Base-by-base conservation (phyloP, 192 early-diverging fungal genomes). In the Rhizophagus sp. region DNA sequence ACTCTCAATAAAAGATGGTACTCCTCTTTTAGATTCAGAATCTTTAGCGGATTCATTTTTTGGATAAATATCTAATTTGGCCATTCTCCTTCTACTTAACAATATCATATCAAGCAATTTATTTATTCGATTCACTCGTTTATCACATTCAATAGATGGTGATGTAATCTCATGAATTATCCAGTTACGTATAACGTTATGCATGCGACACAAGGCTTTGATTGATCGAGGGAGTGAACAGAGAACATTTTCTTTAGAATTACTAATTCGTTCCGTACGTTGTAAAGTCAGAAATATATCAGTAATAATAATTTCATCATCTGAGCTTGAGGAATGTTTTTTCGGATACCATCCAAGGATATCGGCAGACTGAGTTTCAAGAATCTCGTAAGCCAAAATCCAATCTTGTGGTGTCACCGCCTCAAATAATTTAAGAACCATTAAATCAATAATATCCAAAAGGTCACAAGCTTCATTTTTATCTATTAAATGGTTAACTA, bases 1-100 rank as follows among this genome's bases (percentile, higher is more conserved):
- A 25, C 87, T 83, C 79, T 94, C 93, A 8, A 94, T 88, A 88
- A 93, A 92, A 0, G 89, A 90, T 2, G 92, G 93, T 44, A 93
- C 89, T 12, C 79, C 66, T 62, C 78, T 76, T 25, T 73, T 34
- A 10, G 50, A 13, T 24, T 71, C 73, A 7, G 78, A 47, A 5
- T 63, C 79, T 49, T 70, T 61, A 0, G 80, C 47, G 0, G 36
- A 24, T 47, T 83, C 82, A 34, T 68, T 62, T 62, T 49, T 64
- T 25, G 64, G 73, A 41, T 67, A 63, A 65, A 66, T 81, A 25
- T 57, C 75, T 76, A 78, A 83, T 77, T 13, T 62, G 33, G 11
- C 62, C 83, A 87, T 84, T 39, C 68, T 22, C 12, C 36, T 79
- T 73, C 91, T 85, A 80, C 91, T 90, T 24, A 89, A 76, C 8